Evolutionary conservation across 2,329 filamentous ascomycete genomes (phyloP), one percentile per base, ranked within the genome.

Genomic region (Colletotrichum caudatum): DNA sequence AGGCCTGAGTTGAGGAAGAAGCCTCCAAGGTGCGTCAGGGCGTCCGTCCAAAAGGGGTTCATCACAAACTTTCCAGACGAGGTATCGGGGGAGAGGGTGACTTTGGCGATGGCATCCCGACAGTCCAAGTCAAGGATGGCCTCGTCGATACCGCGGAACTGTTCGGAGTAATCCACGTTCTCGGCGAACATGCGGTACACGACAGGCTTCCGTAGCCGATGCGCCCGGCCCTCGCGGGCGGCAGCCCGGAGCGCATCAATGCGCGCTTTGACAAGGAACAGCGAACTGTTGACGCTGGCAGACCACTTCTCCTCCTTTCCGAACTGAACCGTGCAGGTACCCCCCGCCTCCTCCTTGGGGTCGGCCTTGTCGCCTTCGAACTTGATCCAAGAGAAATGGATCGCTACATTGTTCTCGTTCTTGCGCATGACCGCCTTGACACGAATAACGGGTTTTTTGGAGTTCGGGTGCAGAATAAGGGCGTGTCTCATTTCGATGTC

Each of bases 11-110:
- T 54, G 26, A 35, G 8, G 6, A 54, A 33, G 20, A 54, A 54
- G 1, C 51, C 51, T 20, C 51, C 51, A 14, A 54, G 51, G 5
- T 54, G 51, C 7, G 51, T 54, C 33, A 54, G 11, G 16, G 51
- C 51, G 9, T 54, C 51, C 8, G 51, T 54, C 51, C 51, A 54
- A 18, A 54, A 54, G 6, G 51, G 51, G 51, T 54, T 54, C 51
- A 54, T 54, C 8, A 54, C 51, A 9, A 54, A 54, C 6, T 18
- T 20, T 54, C 51, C 51, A 18, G 51, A 8, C 6, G 51, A 35
- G 18, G 26, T 33, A 35, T 7, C 29, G 14, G 12, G 51, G 7
- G 29, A 33, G n/a, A 54, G 7, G 5, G 26, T 54, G 5, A 54
- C 51, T 8, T 18, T 54, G 51, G 51, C 16, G 18, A 54, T 54